Percentiles rank a stretch among this genome's conserved stretches.
These are phyloP conservation scores for Colletotrichum liaoningense DNA, from an alignment of 2,329 filamentous ascomycete species.

Conservation along the genomic window DNA sequence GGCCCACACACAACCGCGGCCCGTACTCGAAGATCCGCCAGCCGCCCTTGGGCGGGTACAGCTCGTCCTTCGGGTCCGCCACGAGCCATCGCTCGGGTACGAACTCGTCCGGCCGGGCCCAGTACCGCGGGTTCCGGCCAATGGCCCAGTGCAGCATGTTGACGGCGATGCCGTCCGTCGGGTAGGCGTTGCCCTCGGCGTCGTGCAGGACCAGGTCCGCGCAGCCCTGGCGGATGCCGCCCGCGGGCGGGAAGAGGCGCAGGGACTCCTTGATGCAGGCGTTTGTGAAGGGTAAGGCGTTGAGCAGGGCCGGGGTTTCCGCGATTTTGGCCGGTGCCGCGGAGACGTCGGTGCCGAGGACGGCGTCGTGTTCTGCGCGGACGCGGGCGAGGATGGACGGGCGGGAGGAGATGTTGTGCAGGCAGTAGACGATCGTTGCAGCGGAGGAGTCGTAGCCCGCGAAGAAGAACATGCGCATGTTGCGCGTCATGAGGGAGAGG, in stretches of 20 bases:
- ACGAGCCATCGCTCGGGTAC: slow-evolving; percentile 59
- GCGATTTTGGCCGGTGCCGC: slow-evolving; percentile 8
- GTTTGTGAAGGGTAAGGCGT: slow-evolving; percentile 62
- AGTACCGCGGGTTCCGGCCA: slow-evolving; percentile 54
- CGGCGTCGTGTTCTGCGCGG: slow-evolving; percentile 59
- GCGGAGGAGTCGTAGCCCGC: slow-evolving; percentile 54
- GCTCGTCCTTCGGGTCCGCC: slow-evolving; percentile 16
- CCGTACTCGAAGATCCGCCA: slow-evolving; percentile 65
- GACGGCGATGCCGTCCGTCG: slow-evolving; percentile 57
- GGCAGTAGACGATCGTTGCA: slow-evolving; percentile 44
- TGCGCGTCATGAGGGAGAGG: slow-evolving; percentile 41
- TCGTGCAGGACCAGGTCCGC: slow-evolving; percentile 53
- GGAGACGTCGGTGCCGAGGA: slow-evolving; percentile 54
- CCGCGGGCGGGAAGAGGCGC: slow-evolving; percentile 64
- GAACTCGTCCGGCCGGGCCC: slow-evolving; percentile 56
- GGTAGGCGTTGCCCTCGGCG: slow-evolving; percentile 54
- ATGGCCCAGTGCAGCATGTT: slow-evolving; percentile 51
- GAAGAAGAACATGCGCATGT: slow-evolving; percentile 51
- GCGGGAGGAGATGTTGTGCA: slow-evolving; percentile 44
- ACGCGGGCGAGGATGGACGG: slow-evolving; percentile 43
- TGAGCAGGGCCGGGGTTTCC: slow-evolving; percentile 57
- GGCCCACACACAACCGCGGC: slow-evolving; percentile 58
- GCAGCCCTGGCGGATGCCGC: slow-evolving; percentile 52
- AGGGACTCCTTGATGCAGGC: slow-evolving; percentile 68
- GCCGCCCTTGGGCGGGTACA: slow-evolving; percentile 48